Evolutionary conservation across 768 basidiomycete genomes (phyloP).

Genomic region (Kwoniella mangroviensis): DNA sequence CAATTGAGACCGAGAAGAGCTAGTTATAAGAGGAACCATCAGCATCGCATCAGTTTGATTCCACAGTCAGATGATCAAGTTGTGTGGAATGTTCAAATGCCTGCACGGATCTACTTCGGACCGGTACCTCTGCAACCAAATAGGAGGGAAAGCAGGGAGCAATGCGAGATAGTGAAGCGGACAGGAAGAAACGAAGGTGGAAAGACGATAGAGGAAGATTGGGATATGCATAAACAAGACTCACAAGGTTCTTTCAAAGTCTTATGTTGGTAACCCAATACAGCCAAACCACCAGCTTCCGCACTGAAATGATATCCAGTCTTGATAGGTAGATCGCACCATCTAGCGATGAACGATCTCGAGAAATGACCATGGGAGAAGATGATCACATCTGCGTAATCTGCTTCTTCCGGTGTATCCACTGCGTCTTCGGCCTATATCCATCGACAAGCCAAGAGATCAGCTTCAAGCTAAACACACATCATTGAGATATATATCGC

Average conservation of each 20-base stretch:
- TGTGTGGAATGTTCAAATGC: too few species aligned
- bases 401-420: conserved; percentile 41
- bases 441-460: too few species aligned
- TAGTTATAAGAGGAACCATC: background rate
- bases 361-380: conserved; percentile 76
- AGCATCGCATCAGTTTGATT: background rate
- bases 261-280: conserved; percentile 82
- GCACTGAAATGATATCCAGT: conserved; percentile 71
- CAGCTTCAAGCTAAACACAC: too few species aligned
- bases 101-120: too few species aligned
- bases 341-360: conserved; percentile 76
- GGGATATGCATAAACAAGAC: conserved; percentile 7
- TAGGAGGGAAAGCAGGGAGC: too few species aligned
- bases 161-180: too few species aligned
- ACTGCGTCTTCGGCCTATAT: conserved; percentile 41
- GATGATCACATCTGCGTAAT: conserved; percentile 72
- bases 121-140: too few species aligned
- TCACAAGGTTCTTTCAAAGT: conserved; percentile 71
- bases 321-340: conserved; percentile 68
- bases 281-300: conserved; percentile 80
- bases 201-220: background rate
- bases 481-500: too few species aligned
- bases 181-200: background rate
- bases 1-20: conserved; percentile 56
- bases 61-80: background rate